Conservation (phyloP, 805 yeast genomes). For the Limtongozyma cylindracea region DNA sequence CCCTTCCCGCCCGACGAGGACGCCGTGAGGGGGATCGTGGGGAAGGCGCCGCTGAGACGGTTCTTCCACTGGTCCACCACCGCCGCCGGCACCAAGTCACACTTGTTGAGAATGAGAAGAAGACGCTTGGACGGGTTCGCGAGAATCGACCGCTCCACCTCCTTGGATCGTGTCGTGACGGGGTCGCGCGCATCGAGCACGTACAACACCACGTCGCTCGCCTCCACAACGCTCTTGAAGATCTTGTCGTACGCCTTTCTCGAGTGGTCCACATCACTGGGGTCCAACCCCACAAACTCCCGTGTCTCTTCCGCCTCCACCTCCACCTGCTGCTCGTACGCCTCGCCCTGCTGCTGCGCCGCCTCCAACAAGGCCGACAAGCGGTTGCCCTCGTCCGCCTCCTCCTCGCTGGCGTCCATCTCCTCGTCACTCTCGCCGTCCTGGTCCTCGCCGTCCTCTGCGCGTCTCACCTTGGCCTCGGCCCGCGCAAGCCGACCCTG, state of each 20-base stretch:
- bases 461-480: constrained; percentile 20
- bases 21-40: constrained; percentile 76
- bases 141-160: constrained; percentile 74
- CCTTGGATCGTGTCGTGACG: constrained; percentile 76
- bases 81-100: constrained; percentile 75
- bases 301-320: constrained; percentile 16
- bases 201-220: constrained; percentile 73
- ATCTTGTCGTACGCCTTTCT: constrained; percentile 85
- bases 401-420: constrained; percentile 12
- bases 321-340: constrained; percentile 29
- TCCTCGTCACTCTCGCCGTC: constrained; percentile 11
- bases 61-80: constrained; percentile 68
- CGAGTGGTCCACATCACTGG: constrained; percentile 22
- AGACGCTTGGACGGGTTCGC: constrained; percentile 63
- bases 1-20: constrained; percentile 44
- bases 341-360: constrained; percentile 72
- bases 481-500: constrained; percentile 25
- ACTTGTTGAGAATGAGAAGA: constrained; percentile 69
- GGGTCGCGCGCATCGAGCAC: constrained; percentile 98
- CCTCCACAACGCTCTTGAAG: constrained; percentile 80
- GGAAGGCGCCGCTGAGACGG: constrained; percentile 60
- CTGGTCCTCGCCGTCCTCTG: constrained; percentile 14
- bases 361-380: constrained; percentile 73
- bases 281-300: constrained; percentile 11
- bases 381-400: constrained; percentile 15